Percentiles rank a stretch among this genome's conserved stretches.
phyloP scores from a whole-genome alignment of 768 basidiomycete genomes.

The Amylocystis lapponica region DNA sequence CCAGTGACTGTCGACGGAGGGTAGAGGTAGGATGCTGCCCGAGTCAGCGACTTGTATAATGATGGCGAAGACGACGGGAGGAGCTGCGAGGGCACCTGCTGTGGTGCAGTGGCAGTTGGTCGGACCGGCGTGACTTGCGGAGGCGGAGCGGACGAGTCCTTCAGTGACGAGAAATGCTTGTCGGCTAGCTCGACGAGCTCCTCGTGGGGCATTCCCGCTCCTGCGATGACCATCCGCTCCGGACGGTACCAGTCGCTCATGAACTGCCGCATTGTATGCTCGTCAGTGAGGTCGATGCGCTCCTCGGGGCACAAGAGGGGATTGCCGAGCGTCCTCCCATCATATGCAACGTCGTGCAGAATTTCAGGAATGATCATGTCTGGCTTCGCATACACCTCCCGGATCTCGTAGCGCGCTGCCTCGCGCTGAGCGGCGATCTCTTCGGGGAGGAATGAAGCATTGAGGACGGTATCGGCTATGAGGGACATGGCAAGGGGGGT shows the following conservation, averaged over 20 bases:
- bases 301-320: constrained; percentile 85
- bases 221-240: constrained; percentile 93
- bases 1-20: constrained; percentile 22
- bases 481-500: constrained; percentile 81
- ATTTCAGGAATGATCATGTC: constrained; percentile 92
- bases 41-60: constrained; percentile 61
- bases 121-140: constrained; percentile 22
- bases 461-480: constrained; percentile 85
- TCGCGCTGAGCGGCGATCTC: constrained; percentile 83
- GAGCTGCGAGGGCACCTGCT: constrained; percentile 49
- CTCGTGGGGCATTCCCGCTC: constrained; percentile 87
- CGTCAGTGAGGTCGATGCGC: constrained; percentile 63
- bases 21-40: constrained; percentile 72
- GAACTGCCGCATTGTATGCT: constrained; percentile 51
- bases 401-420: constrained; percentile 85
- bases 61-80: constrained; percentile 45
- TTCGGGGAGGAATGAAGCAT: constrained; percentile 66
- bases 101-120: constrained; percentile 11
- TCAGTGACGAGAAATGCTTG: constrained; percentile 73
- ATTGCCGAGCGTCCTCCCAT: constrained; percentile 77
- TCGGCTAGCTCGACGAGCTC: constrained; percentile 82
- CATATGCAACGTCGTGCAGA: constrained; percentile 82
- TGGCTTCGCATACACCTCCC: constrained; percentile 83
- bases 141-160: constrained; percentile 25
- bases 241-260: constrained; percentile 86